Percentiles rank a stretch among this genome's conserved stretches.
Conservation (phyloP, 179 eudicot genomes). For the Amaranthus tricolor region DNA sequence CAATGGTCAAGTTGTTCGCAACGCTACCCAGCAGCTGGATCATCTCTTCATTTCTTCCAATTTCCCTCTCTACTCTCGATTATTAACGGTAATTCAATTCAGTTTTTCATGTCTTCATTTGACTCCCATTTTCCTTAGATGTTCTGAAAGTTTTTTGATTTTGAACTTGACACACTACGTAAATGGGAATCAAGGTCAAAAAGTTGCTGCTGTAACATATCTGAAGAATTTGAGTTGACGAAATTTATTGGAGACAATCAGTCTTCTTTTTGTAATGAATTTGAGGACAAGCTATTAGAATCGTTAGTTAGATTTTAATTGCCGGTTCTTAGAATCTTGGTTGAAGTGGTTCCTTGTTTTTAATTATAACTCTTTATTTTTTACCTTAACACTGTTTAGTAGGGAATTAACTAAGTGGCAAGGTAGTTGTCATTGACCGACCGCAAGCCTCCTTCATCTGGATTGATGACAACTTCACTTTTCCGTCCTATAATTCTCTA, state of each 20-base stretch:
- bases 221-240: slow-evolving; percentile 67
- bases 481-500: no score
- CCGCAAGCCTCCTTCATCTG: no score
- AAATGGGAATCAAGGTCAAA: slow-evolving; percentile 48
- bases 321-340: slow-evolving; percentile 54
- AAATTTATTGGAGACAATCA: slow-evolving; percentile 29
- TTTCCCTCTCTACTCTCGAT: slow-evolving; percentile 62
- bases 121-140: neutral
- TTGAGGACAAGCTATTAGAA: slow-evolving; percentile 52
- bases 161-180: neutral
- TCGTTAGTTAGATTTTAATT: slow-evolving; percentile 51
- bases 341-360: slow-evolving; percentile 45
- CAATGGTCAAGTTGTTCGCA: slow-evolving; percentile 37
- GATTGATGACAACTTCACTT: no score
- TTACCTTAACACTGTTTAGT: no score
- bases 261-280: slow-evolving; percentile 46
- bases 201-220: slow-evolving; percentile 74
- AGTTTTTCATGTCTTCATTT: neutral
- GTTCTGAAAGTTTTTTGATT: neutral
- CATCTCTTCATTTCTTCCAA: slow-evolving; percentile 43
- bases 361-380: neutral
- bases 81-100: slow-evolving; percentile 42
- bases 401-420: neutral
- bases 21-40: slow-evolving; percentile 46
- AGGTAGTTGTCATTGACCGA: no score